Conservation (phyloP, 768 basidiomycete genomes). For the Crepidotus variabilis region DNA sequence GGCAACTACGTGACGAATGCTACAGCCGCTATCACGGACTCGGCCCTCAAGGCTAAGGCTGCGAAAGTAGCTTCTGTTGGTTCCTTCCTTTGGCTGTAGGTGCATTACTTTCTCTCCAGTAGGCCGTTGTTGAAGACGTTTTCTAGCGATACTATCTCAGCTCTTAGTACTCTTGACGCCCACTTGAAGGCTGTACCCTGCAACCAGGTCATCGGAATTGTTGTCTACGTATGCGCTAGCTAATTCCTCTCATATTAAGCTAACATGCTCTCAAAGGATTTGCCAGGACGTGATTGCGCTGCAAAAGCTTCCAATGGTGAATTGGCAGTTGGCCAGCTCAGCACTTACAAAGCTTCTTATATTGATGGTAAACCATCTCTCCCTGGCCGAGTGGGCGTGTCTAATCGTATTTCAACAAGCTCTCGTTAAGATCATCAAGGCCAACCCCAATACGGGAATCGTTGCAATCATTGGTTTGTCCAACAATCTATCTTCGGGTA, state of each 20-base stretch:
- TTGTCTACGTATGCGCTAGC: background rate
- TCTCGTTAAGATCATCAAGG: background rate
- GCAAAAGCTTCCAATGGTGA: constrained; percentile 30
- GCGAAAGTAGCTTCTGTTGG: background rate
- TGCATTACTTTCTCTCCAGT: background rate
- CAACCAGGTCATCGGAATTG: background rate
- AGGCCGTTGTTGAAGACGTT: background rate
- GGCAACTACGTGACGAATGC: background rate
- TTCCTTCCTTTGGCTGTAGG: background rate
- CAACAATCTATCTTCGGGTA: constrained; percentile 7
- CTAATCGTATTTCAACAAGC: background rate
- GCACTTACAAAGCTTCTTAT: constrained; percentile 25
- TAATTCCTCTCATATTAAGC: background rate
- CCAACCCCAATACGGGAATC: background rate
- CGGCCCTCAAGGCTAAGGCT: background rate
- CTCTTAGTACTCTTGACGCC: background rate
- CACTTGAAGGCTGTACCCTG: background rate
- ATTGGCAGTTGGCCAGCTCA: constrained; percentile 20
- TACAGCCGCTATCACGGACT: background rate
- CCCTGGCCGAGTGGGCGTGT: background rate
- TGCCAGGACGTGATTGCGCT: constrained; percentile 32
- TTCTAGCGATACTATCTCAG: background rate
- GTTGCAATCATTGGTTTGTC: constrained; percentile 13
- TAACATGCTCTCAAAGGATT: constrained; percentile 4
- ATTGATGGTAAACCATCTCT: constrained; percentile 16